A percentile compares a stretch with the other conserved stretches of the same genome.
phyloP scores from a whole-genome alignment of 805 yeast genomes.

The Wilhelminamyces savonicus region DNA sequence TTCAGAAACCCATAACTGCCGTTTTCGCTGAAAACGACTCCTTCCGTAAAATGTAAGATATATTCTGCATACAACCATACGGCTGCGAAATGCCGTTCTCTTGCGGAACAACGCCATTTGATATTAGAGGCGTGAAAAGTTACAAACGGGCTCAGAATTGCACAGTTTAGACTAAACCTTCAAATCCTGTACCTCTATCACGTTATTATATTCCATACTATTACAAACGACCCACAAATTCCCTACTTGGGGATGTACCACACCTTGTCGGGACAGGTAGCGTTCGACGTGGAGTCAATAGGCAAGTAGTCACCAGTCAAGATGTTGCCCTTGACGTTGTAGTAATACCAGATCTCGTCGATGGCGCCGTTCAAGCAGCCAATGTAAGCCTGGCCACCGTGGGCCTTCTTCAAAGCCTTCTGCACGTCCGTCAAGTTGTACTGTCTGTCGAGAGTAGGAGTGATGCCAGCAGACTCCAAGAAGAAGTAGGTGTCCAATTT shows the following conservation, averaged over 20 bases:
- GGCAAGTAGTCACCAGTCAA: conserved; percentile 47
- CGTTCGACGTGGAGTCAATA: conserved; percentile 2
- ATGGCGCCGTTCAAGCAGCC: conserved; percentile 30
- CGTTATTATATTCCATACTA: too few relatives aligned
- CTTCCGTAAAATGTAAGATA: too few relatives aligned
- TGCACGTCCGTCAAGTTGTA: conserved; percentile 54
- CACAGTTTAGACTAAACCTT: too few relatives aligned
- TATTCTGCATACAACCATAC: too few relatives aligned
- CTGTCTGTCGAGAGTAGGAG: conserved; percentile 52
- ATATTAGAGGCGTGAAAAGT: too few relatives aligned
- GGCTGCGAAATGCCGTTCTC: too few relatives aligned
- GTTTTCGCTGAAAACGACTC: too few relatives aligned
- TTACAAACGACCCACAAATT: too few relatives aligned
- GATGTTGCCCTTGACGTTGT: conserved; percentile 67
- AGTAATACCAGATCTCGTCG: conserved; percentile 76
- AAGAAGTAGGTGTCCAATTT: conserved; percentile 62
- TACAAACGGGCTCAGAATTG: too few relatives aligned
- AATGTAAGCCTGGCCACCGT: conserved; percentile 52
- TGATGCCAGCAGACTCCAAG: conserved; percentile 61
- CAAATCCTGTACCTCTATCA: too few relatives aligned
- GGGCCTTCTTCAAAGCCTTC: conserved; percentile 43
- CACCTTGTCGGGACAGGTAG: conserved; percentile 4
- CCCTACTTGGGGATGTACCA: conserved; percentile 5
- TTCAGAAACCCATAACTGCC: too few relatives aligned
- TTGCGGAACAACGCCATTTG: too few relatives aligned